Evolutionary conservation across 495 filamentous ascomycete species (phyloP), one percentile per base, ranked within the genome.

Genomic region (Penicillium riverlandense): DNA sequence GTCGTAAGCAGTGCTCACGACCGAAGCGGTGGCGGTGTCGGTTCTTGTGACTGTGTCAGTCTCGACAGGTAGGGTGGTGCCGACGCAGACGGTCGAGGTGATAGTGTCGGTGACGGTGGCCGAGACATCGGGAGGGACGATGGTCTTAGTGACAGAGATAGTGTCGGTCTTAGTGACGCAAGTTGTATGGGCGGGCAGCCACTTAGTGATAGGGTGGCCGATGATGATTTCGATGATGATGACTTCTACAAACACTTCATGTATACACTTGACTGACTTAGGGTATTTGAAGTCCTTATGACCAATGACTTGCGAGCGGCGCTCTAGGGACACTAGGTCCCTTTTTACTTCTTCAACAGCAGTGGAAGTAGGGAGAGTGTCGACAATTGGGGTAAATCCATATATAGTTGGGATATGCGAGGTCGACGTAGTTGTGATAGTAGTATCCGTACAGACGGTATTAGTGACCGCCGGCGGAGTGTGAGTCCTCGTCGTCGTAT

Each of bases 91-190:
- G 15, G 15, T 16, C 15, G 13, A 31, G 11, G 11, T 14, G 22
- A 11, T 30, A 2, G 27, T 41, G 6, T 41, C 44, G 22, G 44
- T 47, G 15, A 47, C 37, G 44, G 38, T 41, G 32, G 44, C 41
- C 8, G 44, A 47, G 22, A 47, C 44, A 32, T 47, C 44, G 6
- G 32, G 15, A 6, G 44, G 44, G 12, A 47, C 10, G 28, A 47
- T 37, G 15, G 44, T 47, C 12, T 34, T 41, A 11, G 44, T 47
- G 31, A 36, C 44, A 27, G 38, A 37, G 11, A 47, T 33, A 6
- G 38, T 41, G 11, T 38, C 41, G 8, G 32, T 29, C 29, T 38
- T 12, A 4, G 32, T 30, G n/a, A 27, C 33, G 8, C 38, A 33
- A n/a, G 44, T 47, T 27, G 27, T 11, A 37, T 38, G 41, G 29